A percentile compares a stretch with the other conserved stretches of the same genome.
These are phyloP conservation scores for Aspergillus sp. DNA, from an alignment of 2,329 filamentous ascomycete species.

Conservation along the genomic window DNA sequence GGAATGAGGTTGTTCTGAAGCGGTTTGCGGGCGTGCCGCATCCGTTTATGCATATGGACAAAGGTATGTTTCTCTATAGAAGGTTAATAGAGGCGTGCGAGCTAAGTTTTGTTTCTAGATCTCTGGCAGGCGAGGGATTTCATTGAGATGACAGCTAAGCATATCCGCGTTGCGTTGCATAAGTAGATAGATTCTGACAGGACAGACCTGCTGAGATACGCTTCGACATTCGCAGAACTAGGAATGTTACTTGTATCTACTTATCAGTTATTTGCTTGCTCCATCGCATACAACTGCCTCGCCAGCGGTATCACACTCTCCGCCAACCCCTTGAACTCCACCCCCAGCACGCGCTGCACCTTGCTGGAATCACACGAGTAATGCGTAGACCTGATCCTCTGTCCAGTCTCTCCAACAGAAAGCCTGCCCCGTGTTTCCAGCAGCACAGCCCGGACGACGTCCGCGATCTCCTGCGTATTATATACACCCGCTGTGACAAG, in stretches of 20 bases:
- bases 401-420: too few species aligned
- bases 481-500: too few species aligned
- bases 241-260: background rate
- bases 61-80: background rate
- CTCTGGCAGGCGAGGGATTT: background rate
- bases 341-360: too few species aligned
- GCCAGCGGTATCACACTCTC: too few species aligned
- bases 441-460: too few species aligned
- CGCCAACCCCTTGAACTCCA: too few species aligned
- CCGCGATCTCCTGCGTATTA: too few species aligned
- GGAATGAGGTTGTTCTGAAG: conserved; percentile 27
- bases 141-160: background rate
- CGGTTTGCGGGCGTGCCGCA: conserved; percentile 30
- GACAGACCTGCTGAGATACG: too few species aligned
- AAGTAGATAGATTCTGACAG: background rate
- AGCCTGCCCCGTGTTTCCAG: too few species aligned
- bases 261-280: background rate
- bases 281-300: background rate
- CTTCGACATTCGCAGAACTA: too few species aligned
- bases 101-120: background rate
- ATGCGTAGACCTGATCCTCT: too few species aligned
- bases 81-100: background rate
- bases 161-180: background rate
- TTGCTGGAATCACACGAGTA: too few species aligned
- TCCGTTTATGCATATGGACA: conserved; percentile 21